Evolutionary conservation across 768 basidiomycete species (phyloP).

Genomic region (Lentinula boryana): DNA sequence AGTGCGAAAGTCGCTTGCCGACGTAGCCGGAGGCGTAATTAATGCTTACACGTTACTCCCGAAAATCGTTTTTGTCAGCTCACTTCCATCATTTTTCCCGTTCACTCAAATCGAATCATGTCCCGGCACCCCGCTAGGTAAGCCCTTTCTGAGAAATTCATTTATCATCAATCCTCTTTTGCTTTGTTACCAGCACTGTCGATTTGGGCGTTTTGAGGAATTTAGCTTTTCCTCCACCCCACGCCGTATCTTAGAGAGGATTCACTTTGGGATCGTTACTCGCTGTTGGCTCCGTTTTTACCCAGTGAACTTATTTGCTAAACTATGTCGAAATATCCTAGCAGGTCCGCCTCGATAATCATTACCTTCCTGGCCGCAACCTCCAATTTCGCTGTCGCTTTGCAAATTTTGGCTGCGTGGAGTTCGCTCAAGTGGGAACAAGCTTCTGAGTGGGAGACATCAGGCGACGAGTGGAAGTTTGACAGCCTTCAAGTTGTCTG

Average conservation of each 20-base stretch:
- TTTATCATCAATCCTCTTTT: neutral
- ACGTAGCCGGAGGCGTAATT: neutral
- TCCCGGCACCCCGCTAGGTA: slow-evolving; percentile 4
- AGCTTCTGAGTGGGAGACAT: slow-evolving; percentile 40
- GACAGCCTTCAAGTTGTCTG: slow-evolving; percentile 50
- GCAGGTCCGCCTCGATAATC: slow-evolving; percentile 30
- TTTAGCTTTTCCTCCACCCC: neutral
- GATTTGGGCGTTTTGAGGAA: neutral
- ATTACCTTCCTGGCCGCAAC: slow-evolving; percentile 32
- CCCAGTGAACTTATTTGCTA: neutral
- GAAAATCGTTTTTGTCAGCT: neutral
- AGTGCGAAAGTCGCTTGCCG: neutral
- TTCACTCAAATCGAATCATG: neutral
- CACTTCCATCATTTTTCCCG: neutral
- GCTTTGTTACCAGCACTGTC: neutral
- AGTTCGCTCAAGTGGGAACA: slow-evolving; percentile 37
- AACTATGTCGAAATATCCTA: slow-evolving; percentile 1
- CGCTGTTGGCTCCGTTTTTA: neutral
- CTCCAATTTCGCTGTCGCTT: slow-evolving; percentile 26
- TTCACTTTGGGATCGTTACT: neutral
- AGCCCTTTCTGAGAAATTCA: neutral
- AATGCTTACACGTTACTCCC: neutral
- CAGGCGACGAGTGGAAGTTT: slow-evolving; percentile 32
- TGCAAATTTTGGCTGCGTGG: slow-evolving; percentile 31
- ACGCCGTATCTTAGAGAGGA: neutral